Percentiles rank a stretch among this genome's conserved stretches.
Evolutionary conservation across 768 basidiomycete genomes (phyloP).

Genomic region (Coprinopsis marcescibilis): DNA sequence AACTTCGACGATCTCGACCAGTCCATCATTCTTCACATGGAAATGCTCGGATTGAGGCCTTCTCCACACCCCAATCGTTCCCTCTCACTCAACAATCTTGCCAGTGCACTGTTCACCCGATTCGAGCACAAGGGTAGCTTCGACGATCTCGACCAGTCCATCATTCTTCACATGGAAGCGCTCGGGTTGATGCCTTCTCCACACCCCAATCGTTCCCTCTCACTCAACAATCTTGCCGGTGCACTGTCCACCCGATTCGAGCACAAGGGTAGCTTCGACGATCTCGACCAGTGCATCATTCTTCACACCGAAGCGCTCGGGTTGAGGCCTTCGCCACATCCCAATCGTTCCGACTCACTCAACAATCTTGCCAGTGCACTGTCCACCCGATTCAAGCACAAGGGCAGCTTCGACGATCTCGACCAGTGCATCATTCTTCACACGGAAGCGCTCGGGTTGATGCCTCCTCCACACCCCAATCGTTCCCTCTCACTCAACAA

Average conservation of each 20-base stretch:
- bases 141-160: constrained; percentile 15
- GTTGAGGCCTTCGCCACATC: constrained; percentile 4
- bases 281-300: constrained; percentile 11
- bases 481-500: too few species aligned
- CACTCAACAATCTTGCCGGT: constrained; percentile 12
- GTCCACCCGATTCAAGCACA: too few species aligned
- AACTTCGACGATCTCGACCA: constrained; percentile 8
- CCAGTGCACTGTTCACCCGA: constrained; percentile 4
- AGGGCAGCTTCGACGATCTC: too few species aligned
- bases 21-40: constrained; percentile 8
- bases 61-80: constrained; percentile 13
- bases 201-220: constrained; percentile 10
- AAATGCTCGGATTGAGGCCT: constrained; percentile 9
- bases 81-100: constrained; percentile 14
- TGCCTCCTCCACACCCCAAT: too few species aligned
- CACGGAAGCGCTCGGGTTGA: too few species aligned
- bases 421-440: too few species aligned
- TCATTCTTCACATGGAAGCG: constrained; percentile 10
- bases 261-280: constrained; percentile 2
- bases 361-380: neutral
- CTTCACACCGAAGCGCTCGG: constrained; percentile 7
- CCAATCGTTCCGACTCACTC: neutral
- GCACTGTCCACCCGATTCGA: constrained; percentile 9
- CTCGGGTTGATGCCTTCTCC: constrained; percentile 9
- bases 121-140: constrained; percentile 4